Evolutionary conservation across 331 rosid genomes (phyloP), one percentile per base, ranked within the genome.

Genomic region (Cucumis variabilis): DNA sequence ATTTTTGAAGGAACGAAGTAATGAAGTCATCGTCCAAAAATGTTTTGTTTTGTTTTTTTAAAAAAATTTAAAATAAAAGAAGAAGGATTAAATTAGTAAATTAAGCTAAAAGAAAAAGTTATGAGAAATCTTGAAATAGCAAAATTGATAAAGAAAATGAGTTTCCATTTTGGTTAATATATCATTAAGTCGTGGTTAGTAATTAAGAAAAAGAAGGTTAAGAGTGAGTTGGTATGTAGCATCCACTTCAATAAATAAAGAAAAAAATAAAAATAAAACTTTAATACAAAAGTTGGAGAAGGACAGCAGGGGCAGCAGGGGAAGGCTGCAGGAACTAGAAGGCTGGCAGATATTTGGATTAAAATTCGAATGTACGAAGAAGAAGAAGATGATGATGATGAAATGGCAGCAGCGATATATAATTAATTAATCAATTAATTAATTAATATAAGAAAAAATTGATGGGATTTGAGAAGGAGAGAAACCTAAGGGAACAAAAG

Each of bases 401-500:
- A 19, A 27, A 46, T 23, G 17, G 44, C 9, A 13, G 51, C 46
- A 73, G 28, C 62, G 44, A 76, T 44, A 5, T 44, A 7, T n/a
- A 30, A 76, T 63, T n/a, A 77, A 77, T 77, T 77, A 77, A 77
- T 77, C 13, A 30, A 76, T 75, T 17, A 62, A 76, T 75, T 17
- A 62, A 77, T 77, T 77, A 77, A 77, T 77, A 19, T 23, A 13
- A 13, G 13, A 24, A 37, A 24, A 24, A 37, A 48, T 5, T 33
- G 62, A 77, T 77, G 63, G 62, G 63, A 55, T 79, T 79, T 79
- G 10, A 79, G 46, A 46, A 44, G 6, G 11, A 53, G 21, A 48
- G 24, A 82, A n/a, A 66, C 1, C 5, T 66, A 66, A 66, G 85
- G 85, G 85, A 82, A 82, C 85, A 82, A 82, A 82, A 82, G 72